Base-by-base conservation (phyloP, 176 grass and related monocot species). In the Saccharum spontaneum region DNA sequence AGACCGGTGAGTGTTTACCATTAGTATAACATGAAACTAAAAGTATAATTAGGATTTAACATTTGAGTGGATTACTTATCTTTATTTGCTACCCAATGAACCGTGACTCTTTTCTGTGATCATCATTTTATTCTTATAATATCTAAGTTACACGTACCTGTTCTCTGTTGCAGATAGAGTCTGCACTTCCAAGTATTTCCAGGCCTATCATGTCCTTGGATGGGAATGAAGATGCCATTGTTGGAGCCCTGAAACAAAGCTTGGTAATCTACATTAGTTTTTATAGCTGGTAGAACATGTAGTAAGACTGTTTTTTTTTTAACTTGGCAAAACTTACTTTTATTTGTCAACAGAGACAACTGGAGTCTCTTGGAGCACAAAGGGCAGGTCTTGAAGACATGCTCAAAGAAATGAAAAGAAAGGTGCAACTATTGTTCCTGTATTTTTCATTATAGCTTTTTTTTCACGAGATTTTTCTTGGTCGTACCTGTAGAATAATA, bases 371-470 rank as follows among this genome's bases (percentile, higher is more conserved):
- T 85, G 92, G 97, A 54, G 91, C 94, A 80, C 90, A 99, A 78
- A 95, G 97, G 73, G 97, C 97, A 20, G 94, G 97, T 78, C 97
- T 99, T 73, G 97, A 99, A 91, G 97, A 99, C 70, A 96, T 97
- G 92, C 88, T 99, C 37, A 99, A 99, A 85, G 97, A 99, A 82
- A 99, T 99, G 97, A 99, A 99, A 86, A 94, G 93, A 89, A 99
- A 94, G 92, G 94, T 97, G 82, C 41, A 38, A 2, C 37, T 23
- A 73, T 46, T 86, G 31, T 43, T 62, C 41, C 20, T 26, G 33
- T 20, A 34, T 36, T 52, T 54, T 83, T 68, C 15, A 73, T 74
- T 15, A 9, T 49, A 74, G 26, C 31, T 31, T 8, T 8, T 72
- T 45, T 48, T 48, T 2, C 14, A 16, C 7, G 13, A 28, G 23